phyloP scores from a whole-genome alignment of 345 rosid genomes.

The Atalantia buxifolia region DNA sequence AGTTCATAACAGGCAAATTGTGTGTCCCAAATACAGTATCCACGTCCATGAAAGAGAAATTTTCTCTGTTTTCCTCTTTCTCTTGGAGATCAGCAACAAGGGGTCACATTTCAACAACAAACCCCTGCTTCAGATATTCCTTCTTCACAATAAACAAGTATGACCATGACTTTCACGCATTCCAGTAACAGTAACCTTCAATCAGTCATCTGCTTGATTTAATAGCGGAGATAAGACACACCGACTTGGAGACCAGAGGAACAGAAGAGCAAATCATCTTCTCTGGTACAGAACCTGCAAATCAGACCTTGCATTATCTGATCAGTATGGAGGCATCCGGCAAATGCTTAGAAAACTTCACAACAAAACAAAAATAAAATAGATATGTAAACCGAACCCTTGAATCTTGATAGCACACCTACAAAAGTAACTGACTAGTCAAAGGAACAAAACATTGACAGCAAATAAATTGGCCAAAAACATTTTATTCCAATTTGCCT shows the following conservation, averaged over 20 bases:
- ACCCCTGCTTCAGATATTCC: background rate
- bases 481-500: background rate
- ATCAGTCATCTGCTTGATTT: background rate
- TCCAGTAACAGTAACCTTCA: background rate
- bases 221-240: background rate
- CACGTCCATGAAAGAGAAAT: background rate
- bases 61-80: background rate
- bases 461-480: background rate
- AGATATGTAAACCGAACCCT: background rate
- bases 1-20: background rate
- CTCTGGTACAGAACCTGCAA: background rate
- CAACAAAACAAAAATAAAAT: background rate
- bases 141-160: background rate
- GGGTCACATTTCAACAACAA: background rate
- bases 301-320: background rate
- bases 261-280: background rate
- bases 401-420: background rate
- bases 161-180: background rate
- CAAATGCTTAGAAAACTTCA: background rate
- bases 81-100: background rate
- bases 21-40: background rate
- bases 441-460: background rate
- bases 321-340: background rate
- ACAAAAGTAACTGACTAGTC: background rate
- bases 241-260: background rate